These are phyloP conservation scores for Thuidium tamariscinum DNA, from an alignment of 225 moss, liverwort and hornwort species.

Conservation along the genomic window DNA sequence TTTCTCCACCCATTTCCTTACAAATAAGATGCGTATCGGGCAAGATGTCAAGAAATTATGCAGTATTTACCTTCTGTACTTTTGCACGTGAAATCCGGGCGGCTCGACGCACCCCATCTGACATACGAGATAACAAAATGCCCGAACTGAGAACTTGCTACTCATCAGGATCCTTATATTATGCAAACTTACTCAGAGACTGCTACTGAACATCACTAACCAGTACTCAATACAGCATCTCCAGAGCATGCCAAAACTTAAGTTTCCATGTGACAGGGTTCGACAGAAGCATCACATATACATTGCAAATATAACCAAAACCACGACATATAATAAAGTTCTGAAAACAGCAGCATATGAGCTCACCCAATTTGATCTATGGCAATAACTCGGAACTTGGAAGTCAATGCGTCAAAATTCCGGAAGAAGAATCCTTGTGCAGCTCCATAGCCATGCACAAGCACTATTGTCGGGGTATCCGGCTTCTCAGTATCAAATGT, in stretches of 20 bases:
- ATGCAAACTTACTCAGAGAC: background rate
- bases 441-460: conserved; percentile 97
- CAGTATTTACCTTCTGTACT: conserved; percentile 55
- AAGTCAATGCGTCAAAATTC: conserved; percentile 87
- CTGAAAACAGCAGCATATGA: background rate
- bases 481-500: conserved; percentile 55
- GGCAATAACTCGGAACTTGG: conserved; percentile 71
- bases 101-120: conserved; percentile 96
- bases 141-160: conserved; percentile 7
- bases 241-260: background rate
- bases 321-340: background rate
- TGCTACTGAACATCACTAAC: background rate
- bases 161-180: background rate
- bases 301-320: background rate
- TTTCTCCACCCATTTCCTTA: background rate
- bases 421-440: conserved; percentile 95
- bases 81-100: conserved; percentile 96
- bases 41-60: background rate
- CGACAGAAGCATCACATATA: background rate
- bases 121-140: background rate
- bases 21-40: background rate
- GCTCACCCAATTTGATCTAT: conserved; percentile 89
- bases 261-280: background rate
- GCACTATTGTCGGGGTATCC: conserved; percentile 71
- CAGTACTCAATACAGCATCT: background rate